These are phyloP conservation scores for Candida caryicola DNA, from an alignment of 805 yeast species.

Conservation along the genomic window DNA sequence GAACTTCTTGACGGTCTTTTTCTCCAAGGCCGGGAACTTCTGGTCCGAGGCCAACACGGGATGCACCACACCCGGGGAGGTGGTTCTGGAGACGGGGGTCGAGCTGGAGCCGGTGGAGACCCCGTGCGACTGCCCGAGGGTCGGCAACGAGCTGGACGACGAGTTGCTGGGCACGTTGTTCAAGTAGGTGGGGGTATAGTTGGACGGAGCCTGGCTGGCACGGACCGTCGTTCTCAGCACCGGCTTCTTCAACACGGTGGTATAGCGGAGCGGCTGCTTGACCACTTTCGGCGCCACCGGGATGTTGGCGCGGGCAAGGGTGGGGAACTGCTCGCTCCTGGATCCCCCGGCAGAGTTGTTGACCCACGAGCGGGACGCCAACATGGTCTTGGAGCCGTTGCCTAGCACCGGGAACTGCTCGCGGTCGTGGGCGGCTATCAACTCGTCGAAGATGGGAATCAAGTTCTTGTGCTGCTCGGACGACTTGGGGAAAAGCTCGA, in stretches of 20 bases:
- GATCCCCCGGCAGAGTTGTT: constrained; percentile 10
- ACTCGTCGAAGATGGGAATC: constrained; percentile 21
- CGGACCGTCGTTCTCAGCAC: constrained; percentile 14
- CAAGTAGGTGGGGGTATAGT: constrained; percentile 33
- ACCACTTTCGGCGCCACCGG: constrained; percentile 12
- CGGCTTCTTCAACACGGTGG: constrained; percentile 25
- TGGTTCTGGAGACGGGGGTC: not conserved
- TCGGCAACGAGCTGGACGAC: constrained; percentile 27
- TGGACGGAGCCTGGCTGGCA: constrained; percentile 17
- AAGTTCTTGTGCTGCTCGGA: constrained; percentile 44
- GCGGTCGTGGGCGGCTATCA: constrained; percentile 18
- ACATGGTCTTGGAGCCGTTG: constrained; percentile 8
- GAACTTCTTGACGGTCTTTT: constrained; percentile 33
- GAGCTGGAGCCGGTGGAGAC: not conserved
- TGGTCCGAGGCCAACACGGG: constrained; percentile 15
- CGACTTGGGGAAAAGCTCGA: constrained; percentile 52
- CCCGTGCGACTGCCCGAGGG: constrained; percentile 7
- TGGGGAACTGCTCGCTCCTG: constrained; percentile 31
- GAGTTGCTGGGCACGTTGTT: constrained; percentile 17
- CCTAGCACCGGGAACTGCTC: constrained; percentile 53
- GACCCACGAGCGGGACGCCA: constrained; percentile 14
- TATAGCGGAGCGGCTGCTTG: constrained; percentile 33
- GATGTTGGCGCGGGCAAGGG: constrained; percentile 28
- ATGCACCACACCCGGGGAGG: too few species aligned
- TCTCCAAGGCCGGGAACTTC: constrained; percentile 50